Evolutionary conservation across 164 flowering plant species (phyloP).

Genomic region (Malania oleifera): DNA sequence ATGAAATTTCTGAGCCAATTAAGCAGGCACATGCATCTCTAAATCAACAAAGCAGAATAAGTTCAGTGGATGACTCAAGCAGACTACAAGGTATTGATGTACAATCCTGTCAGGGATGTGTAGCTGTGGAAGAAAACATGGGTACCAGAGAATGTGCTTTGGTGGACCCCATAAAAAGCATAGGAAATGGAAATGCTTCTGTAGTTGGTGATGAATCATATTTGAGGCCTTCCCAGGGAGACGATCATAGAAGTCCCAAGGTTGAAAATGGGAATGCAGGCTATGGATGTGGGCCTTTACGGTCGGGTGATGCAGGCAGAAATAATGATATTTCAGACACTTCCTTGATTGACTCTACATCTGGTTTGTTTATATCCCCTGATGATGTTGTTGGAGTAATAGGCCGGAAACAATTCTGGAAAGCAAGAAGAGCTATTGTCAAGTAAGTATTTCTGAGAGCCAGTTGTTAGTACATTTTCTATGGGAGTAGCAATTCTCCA

Average conservation of each 20-base stretch:
- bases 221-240: conserved; percentile 19
- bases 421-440: conserved; percentile 66
- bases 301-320: conserved; percentile 23
- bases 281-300: conserved; percentile 16
- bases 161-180: neutral
- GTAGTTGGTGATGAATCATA: conserved; percentile 13
- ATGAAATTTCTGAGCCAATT: conserved; percentile 3
- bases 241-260: conserved; percentile 19
- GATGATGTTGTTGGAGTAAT: conserved; percentile 68
- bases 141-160: neutral
- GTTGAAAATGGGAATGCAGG: conserved; percentile 20
- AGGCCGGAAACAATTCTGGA: conserved; percentile 78
- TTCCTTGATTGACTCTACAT: conserved; percentile 45
- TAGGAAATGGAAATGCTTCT: conserved; percentile 11
- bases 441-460: conserved; percentile 49
- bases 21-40: conserved; percentile 14
- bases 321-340: conserved; percentile 51
- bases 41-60: conserved; percentile 13
- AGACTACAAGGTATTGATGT: conserved; percentile 11
- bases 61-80: neutral
- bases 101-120: neutral
- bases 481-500: too few species aligned
- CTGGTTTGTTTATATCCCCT: conserved; percentile 45
- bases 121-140: conserved; percentile 4
- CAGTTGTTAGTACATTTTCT: neutral